These are phyloP conservation scores for Amaranthus cruentus DNA, from an alignment of 148 eudicot species.

Conservation along the genomic window DNA sequence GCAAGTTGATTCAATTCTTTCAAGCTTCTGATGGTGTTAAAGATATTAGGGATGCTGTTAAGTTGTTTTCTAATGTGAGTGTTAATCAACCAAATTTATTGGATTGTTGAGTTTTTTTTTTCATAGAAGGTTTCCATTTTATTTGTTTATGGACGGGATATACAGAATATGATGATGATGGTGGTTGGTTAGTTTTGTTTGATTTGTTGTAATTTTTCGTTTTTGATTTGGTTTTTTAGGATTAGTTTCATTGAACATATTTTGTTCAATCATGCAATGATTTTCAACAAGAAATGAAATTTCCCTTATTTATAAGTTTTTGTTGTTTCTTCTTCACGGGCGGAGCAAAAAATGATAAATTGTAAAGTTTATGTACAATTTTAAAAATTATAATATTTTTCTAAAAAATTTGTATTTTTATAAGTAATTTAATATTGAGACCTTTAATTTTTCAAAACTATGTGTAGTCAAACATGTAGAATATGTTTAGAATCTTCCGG, in stretches of 20 bases:
- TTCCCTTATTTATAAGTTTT: background rate
- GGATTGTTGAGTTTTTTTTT: background rate
- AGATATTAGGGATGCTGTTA: conserved; percentile 68
- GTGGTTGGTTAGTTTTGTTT: background rate
- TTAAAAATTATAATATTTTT: too few relatives aligned
- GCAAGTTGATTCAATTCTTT: conserved; percentile 45
- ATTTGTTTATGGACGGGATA: background rate
- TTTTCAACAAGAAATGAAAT: conserved; percentile 11
- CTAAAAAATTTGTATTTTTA: too few relatives aligned
- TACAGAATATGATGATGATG: too few relatives aligned
- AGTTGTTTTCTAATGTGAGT: conserved; percentile 13
- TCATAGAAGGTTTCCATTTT: background rate
- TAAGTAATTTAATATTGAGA: too few relatives aligned
- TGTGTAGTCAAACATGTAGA: too few relatives aligned
- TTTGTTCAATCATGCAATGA: conserved; percentile 16
- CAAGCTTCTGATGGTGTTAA: conserved; percentile 35
- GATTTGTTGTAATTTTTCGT: background rate
- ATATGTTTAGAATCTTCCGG: too few relatives aligned
- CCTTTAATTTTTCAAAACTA: too few relatives aligned
- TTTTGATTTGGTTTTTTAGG: background rate
- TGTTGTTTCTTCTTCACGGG: background rate
- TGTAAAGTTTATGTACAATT: too few relatives aligned
- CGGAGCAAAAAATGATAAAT: too few relatives aligned
- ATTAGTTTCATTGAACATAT: conserved; percentile 18
- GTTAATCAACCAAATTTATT: background rate